A percentile compares a stretch with the other conserved stretches of the same genome.
Conservation (phyloP, 1,139 yeast genomes). For the Lodderomyces orthopsilosis region DNA sequence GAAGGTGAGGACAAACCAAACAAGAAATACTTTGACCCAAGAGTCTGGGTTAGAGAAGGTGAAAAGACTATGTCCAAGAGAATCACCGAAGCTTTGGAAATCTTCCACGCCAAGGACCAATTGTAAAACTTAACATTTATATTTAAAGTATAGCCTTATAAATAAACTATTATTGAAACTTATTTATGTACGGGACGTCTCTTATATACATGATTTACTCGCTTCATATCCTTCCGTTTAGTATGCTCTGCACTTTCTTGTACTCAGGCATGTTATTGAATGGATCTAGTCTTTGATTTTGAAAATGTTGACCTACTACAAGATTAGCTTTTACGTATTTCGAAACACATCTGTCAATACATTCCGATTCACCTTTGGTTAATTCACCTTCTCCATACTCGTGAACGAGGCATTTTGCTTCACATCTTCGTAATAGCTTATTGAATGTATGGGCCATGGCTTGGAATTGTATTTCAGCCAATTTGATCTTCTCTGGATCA, state of each 20-base stretch:
- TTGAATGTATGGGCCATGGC: slow-evolving; percentile 71
- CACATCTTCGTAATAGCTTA: slow-evolving; percentile 55
- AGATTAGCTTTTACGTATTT: slow-evolving; percentile 69
- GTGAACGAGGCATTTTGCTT: slow-evolving; percentile 66
- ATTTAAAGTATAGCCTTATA: not conserved
- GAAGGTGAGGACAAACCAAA: slow-evolving; percentile 98
- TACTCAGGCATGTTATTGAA: slow-evolving; percentile 40
- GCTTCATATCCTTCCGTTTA: not conserved
- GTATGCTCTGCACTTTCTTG: slow-evolving; percentile 21
- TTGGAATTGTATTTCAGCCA: slow-evolving; percentile 74
- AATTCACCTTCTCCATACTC: slow-evolving; percentile 80
- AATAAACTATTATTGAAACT: not conserved
- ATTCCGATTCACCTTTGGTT: slow-evolving; percentile 71
- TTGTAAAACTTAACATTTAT: slow-evolving; percentile 33
- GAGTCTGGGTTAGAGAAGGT: slow-evolving; percentile 99
- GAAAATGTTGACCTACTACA: slow-evolving; percentile 51
- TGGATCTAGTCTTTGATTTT: slow-evolving; percentile 30
- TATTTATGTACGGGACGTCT: not conserved
- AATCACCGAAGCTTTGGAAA: slow-evolving; percentile 76
- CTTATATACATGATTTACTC: not conserved
- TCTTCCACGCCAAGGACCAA: slow-evolving; percentile 79
- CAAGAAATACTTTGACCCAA: slow-evolving; percentile 99
- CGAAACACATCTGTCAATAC: slow-evolving; percentile 75
- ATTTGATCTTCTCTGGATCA: slow-evolving; percentile 61
- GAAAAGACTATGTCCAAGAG: slow-evolving; percentile 96